These are phyloP conservation scores for Lichtheimia corymbifera DNA, from an alignment of 371 early-diverging fungal species.

Conservation along the genomic window DNA sequence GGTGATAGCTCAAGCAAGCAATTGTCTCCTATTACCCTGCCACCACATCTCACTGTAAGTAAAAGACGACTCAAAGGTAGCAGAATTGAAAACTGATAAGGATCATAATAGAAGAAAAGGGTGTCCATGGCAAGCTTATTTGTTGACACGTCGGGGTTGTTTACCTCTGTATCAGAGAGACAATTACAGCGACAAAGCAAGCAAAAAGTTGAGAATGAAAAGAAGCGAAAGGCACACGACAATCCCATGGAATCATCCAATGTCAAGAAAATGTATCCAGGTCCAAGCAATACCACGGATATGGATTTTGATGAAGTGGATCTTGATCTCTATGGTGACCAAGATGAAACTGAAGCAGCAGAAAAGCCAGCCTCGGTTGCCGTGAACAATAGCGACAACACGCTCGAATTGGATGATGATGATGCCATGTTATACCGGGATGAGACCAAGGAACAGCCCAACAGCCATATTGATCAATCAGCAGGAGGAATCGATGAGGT, in stretches of 20 bases:
- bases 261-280: slow-evolving; percentile 15
- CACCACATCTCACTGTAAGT: slow-evolving; percentile 47
- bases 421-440: slow-evolving; percentile 33
- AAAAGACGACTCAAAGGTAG: neutral
- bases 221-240: slow-evolving; percentile 33
- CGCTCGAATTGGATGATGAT: slow-evolving; percentile 33
- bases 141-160: slow-evolving; percentile 56
- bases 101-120: slow-evolving; percentile 35
- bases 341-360: slow-evolving; percentile 7
- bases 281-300: slow-evolving; percentile 9
- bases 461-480: slow-evolving; percentile 1
- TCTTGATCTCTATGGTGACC: slow-evolving; percentile 66
- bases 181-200: slow-evolving; percentile 3
- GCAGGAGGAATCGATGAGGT: slow-evolving; percentile 37
- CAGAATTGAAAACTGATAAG: neutral
- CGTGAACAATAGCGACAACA: slow-evolving; percentile 3
- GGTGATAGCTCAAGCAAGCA: slow-evolving; percentile 57
- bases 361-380: neutral
- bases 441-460: neutral
- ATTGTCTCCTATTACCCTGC: slow-evolving; percentile 33
- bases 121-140: slow-evolving; percentile 60
- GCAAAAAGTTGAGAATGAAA: slow-evolving; percentile 10
- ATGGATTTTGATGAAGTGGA: slow-evolving; percentile 60
- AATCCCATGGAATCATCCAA: slow-evolving; percentile 9
- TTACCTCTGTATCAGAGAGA: slow-evolving; percentile 44